Percentiles rank a stretch among this genome's conserved stretches.
Evolutionary conservation across 306 rosid genomes (phyloP).

Genomic region (Medicago arabica): DNA sequence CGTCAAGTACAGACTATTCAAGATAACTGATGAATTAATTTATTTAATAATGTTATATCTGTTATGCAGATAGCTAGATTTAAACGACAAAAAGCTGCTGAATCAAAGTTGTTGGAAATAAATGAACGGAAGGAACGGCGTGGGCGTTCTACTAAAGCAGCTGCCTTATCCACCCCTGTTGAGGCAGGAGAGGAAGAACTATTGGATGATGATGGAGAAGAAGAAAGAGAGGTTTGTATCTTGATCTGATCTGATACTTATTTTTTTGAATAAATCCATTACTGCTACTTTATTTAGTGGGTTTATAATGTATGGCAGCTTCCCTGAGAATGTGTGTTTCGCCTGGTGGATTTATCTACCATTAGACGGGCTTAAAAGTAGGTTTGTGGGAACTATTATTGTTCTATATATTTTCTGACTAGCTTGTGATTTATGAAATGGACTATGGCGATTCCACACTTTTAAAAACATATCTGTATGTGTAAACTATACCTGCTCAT

Average conservation of each 20-base stretch:
- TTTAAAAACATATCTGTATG: background rate
- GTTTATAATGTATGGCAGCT: constrained; percentile 11
- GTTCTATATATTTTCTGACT: constrained; percentile 32
- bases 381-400: background rate
- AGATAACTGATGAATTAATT: constrained; percentile 14
- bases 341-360: constrained; percentile 10
- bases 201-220: constrained; percentile 91
- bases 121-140: constrained; percentile 95
- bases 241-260: constrained; percentile 25
- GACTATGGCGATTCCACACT: constrained; percentile 3
- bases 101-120: constrained; percentile 85
- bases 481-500: constrained; percentile 25
- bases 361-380: constrained; percentile 21
- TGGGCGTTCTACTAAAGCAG: constrained; percentile 86
- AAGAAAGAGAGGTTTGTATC: constrained; percentile 88
- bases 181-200: constrained; percentile 95
- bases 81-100: constrained; percentile 84
- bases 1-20: constrained; percentile 3
- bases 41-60: constrained; percentile 34
- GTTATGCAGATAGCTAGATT: constrained; percentile 84
- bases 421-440: constrained; percentile 28
- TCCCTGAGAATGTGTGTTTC: constrained; percentile 1
- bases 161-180: constrained; percentile 89
- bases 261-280: no score
- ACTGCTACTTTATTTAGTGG: constrained; percentile 29